These are phyloP conservation scores for Ascoidea tarda DNA, from an alignment of 805 yeast genomes.

Conservation along the genomic window DNA sequence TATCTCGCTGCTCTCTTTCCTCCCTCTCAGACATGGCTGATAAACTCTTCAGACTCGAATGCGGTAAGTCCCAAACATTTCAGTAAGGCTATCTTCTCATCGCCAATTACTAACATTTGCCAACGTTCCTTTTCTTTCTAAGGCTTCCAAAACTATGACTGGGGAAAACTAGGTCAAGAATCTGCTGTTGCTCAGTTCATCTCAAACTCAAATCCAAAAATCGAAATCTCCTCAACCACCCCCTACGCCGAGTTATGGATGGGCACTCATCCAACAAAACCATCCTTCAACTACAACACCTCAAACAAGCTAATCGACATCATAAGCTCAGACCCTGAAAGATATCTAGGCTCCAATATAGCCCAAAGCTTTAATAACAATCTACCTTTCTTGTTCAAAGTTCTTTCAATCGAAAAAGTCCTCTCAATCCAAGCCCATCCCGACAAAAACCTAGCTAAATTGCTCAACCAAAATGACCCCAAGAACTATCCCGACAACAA, in stretches of 20 bases:
- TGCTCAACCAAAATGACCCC: constrained; percentile 73
- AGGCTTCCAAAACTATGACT: constrained; percentile 71
- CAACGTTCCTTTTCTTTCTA: no score
- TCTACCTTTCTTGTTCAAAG: constrained; percentile 88
- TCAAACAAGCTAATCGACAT: constrained; percentile 55
- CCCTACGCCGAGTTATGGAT: constrained; percentile 99
- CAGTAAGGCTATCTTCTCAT: neutral
- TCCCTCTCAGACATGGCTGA: neutral
- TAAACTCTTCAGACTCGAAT: neutral
- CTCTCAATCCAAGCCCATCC: constrained; percentile 97
- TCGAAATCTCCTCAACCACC: constrained; percentile 50
- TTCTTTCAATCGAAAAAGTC: constrained; percentile 83
- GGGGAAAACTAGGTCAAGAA: constrained; percentile 75
- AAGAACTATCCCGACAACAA: constrained; percentile 93
- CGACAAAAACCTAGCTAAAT: constrained; percentile 70
- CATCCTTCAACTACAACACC: constrained; percentile 44
- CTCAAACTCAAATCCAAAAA: constrained; percentile 44
- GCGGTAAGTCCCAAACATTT: neutral
- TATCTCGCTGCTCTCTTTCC: constrained; percentile 2
- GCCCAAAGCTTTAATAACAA: constrained; percentile 53
- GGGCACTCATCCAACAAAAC: constrained; percentile 96
- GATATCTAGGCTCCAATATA: constrained; percentile 43
- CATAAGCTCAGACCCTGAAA: constrained; percentile 42
- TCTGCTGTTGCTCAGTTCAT: constrained; percentile 90
- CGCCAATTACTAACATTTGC: constrained; percentile 9